A percentile compares a stretch with the other conserved stretches of the same genome.
Conservation (phyloP, 2,329 filamentous ascomycete genomes). For the Xylariomycetidae sp. region DNA sequence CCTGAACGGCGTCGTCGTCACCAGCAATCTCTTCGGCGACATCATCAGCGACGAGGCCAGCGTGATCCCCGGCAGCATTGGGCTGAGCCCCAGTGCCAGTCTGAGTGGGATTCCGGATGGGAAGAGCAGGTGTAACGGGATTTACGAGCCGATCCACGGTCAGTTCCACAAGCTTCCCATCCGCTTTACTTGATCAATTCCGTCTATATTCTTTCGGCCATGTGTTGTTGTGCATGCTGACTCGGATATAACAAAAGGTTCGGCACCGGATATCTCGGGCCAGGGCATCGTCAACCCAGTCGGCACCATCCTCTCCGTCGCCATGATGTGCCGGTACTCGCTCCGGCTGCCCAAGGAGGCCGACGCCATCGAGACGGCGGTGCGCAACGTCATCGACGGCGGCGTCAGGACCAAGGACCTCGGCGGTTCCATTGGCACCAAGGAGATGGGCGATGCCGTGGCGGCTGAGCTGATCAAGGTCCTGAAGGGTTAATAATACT, state of each 20-base stretch:
- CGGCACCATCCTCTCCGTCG: constrained; percentile 84
- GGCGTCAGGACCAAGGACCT: constrained; percentile 81
- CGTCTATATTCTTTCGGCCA: not conserved
- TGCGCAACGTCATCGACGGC: constrained; percentile 72
- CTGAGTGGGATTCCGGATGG: constrained; percentile 83
- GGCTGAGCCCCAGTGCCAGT: constrained; percentile 82
- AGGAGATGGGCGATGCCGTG: constrained; percentile 75
- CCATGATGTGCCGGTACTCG: constrained; percentile 96
- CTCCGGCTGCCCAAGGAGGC: constrained; percentile 75
- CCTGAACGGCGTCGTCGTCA: constrained; percentile 87
- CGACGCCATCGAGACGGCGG: constrained; percentile 73
- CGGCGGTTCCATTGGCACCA: constrained; percentile 69
- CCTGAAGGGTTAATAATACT: constrained; percentile 47
- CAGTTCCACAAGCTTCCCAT: constrained; percentile 21
- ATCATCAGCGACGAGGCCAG: constrained; percentile 95
- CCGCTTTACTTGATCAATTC: too few relatives aligned
- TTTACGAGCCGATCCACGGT: constrained; percentile 98
- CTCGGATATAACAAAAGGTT: constrained; percentile 43
- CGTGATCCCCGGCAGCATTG: constrained; percentile 87
- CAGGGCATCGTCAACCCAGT: constrained; percentile 89
- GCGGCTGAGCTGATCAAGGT: constrained; percentile 68
- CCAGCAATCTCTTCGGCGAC: constrained; percentile 92
- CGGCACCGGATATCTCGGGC: constrained; percentile 89
- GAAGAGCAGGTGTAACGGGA: constrained; percentile 80
- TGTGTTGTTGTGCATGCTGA: not conserved